phyloP scores from a whole-genome alignment of 1,139 yeast species.

The Pichia sp. region DNA sequence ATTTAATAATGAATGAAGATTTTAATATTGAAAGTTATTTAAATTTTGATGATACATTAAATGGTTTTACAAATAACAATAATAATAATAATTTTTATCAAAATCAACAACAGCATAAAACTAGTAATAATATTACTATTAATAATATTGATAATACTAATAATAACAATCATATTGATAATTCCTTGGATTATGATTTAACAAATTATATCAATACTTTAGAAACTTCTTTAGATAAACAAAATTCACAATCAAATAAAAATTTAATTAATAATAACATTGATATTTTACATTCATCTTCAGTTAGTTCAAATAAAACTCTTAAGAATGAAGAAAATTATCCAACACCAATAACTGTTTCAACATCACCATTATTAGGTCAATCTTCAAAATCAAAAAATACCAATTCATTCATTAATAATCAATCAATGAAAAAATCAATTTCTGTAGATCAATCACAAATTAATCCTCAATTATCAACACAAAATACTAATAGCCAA shows the following conservation, averaged over 20 bases:
- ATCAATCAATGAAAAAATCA: neutral
- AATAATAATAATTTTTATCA: constrained; percentile 1
- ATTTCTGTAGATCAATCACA: no score
- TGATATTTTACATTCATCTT: neutral
- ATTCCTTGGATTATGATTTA: constrained; percentile 18
- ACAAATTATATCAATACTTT: constrained; percentile 28
- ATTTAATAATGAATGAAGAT: constrained; percentile 16
- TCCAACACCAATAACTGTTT: constrained; percentile 15
- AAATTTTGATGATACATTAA: constrained; percentile 23
- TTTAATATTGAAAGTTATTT: constrained; percentile 28
- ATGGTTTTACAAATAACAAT: neutral
- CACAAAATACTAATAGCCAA: constrained; percentile 16
- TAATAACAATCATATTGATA: neutral
- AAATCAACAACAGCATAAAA: no score
- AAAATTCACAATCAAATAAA: constrained; percentile 6
- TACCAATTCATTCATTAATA: neutral
- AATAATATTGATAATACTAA: neutral
- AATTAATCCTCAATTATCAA: neutral
- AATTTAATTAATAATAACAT: neutral
- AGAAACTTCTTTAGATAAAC: constrained; percentile 27
- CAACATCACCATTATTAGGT: constrained; percentile 16
- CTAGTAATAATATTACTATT: no score
- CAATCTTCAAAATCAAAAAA: constrained; percentile 13
- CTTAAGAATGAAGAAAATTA: constrained; percentile 7
- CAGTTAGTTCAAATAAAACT: constrained; percentile 3